Base-by-base conservation (phyloP, 148 eudicot genomes). In the Linanthus parryae region DNA sequence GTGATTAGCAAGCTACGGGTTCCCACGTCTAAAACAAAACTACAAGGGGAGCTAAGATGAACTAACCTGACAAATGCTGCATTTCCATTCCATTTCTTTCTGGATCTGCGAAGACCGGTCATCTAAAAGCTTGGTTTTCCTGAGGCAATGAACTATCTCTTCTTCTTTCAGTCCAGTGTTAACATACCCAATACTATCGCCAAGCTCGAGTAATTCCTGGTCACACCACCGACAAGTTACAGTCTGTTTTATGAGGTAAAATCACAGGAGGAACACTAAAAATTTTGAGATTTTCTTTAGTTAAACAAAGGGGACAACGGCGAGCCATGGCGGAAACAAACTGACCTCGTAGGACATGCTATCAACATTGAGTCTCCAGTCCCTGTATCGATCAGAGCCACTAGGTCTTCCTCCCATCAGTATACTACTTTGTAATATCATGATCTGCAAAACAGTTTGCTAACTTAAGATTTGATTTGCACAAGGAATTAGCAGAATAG, bases 291-390 rank as follows among this genome's bases (percentile, higher is more conserved):
- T n/a, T n/a, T n/a, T n/a, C n/a, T n/a, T n/a, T n/a, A n/a, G n/a
- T n/a, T n/a, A n/a, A n/a, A n/a, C n/a, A n/a, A n/a, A n/a, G n/a
- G n/a, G n/a, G n/a, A n/a, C n/a, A n/a, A n/a, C n/a, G n/a, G n/a
- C n/a, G n/a, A n/a, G n/a, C n/a, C n/a, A n/a, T n/a, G n/a, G n/a
- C n/a, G n/a, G n/a, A n/a, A n/a, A n/a, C n/a, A n/a, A n/a, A n/a
- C n/a, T n/a, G n/a, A 85, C 96, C 84, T 87, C 96, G 22, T 87
- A 87, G 17, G 97, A 68, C 97, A 90, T 90, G 62, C 64, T 72
- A 68, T 90, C 97, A 36, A 80, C 85, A 63, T 90, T 84, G 49
- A 90, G 77, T 74, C 97, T 78, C 83, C 69, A 70, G 52, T 78
- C 79, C 42, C 82, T 59, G 66, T 82, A 75, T 73, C 74, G 69